These are phyloP conservation scores for Cicer chorassanicum DNA, from an alignment of 306 rosid species.

Conservation along the genomic window DNA sequence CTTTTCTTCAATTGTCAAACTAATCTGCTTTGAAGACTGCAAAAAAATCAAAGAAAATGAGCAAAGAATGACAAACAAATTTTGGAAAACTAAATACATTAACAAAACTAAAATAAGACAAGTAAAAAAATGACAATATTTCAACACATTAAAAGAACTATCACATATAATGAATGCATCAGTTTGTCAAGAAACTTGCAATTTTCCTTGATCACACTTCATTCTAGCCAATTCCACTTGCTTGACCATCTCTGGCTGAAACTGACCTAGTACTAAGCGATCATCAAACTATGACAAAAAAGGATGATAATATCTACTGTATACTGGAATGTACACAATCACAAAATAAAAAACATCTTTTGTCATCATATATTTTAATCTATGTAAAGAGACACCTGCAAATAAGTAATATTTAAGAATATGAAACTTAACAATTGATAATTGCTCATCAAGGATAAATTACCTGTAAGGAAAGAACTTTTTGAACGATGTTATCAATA, in stretches of 20 bases:
- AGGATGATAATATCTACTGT: slow-evolving; percentile 9
- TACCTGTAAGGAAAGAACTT: slow-evolving; percentile 61
- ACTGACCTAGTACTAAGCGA: not conserved
- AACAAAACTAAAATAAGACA: slow-evolving; percentile 14
- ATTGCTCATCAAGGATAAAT: slow-evolving; percentile 36
- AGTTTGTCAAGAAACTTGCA: slow-evolving; percentile 13
- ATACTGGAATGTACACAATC: not conserved
- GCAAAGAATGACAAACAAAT: not conserved
- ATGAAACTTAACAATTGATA: slow-evolving; percentile 30
- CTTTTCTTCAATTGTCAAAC: slow-evolving; percentile 59
- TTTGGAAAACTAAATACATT: not conserved
- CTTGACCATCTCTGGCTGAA: slow-evolving; percentile 7
- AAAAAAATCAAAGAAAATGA: slow-evolving; percentile 24
- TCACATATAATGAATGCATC: not conserved
- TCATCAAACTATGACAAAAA: slow-evolving; percentile 11
- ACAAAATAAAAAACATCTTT: slow-evolving; percentile 26
- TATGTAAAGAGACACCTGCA: slow-evolving; percentile 16
- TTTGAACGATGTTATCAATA: slow-evolving; percentile 49
- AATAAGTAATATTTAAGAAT: slow-evolving; percentile 29
- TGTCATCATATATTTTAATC: not conserved
- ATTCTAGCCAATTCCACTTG: not conserved
- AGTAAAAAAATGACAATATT: slow-evolving; percentile 22
- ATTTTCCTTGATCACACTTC: slow-evolving; percentile 2
- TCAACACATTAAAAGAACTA: slow-evolving; percentile 3
- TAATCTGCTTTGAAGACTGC: slow-evolving; percentile 58